Conservation (phyloP, 202 grass and related monocot genomes). For the Tripidium arundinaceum region DNA sequence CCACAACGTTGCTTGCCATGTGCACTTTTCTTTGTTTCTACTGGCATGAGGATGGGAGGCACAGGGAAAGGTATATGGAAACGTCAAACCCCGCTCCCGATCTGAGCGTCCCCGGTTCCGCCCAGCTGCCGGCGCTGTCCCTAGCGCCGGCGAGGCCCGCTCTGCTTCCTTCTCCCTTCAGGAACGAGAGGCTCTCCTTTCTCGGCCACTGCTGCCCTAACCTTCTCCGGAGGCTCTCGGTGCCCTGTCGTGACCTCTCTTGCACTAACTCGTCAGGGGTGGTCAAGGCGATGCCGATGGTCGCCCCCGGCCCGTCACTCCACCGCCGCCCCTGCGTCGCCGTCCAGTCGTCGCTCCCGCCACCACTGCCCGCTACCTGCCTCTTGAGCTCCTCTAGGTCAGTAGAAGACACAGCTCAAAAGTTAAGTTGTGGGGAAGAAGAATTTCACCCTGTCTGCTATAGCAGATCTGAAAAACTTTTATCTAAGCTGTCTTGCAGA, state of each 20-base stretch:
- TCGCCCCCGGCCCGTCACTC: too few relatives aligned
- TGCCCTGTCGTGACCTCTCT: too few relatives aligned
- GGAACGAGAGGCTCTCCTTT: too few relatives aligned
- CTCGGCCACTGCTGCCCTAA: not conserved
- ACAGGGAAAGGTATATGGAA: not conserved
- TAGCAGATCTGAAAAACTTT: not conserved
- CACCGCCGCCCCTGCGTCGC: too few relatives aligned
- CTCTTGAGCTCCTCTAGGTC: not conserved
- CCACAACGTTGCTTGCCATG: not conserved
- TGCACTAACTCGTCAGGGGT: too few relatives aligned
- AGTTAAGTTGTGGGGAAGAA: not conserved
- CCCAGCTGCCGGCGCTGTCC: not conserved
- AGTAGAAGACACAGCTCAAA: not conserved
- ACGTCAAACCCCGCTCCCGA: not conserved
- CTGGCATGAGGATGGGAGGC: not conserved
- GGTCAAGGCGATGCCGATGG: too few relatives aligned
- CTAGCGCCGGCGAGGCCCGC: too few relatives aligned
- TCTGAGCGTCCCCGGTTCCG: not conserved
- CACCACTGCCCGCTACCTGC: too few relatives aligned
- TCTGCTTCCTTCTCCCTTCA: not conserved
- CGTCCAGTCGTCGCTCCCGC: too few relatives aligned
- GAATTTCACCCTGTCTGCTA: not conserved
- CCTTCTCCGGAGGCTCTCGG: too few relatives aligned
- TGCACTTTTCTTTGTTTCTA: not conserved
- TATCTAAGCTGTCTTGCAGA: not conserved